A percentile compares a stretch with the other conserved stretches of the same genome.
Evolutionary conservation across 805 yeast species (phyloP).

Genomic region (Candida verbasci): DNA sequence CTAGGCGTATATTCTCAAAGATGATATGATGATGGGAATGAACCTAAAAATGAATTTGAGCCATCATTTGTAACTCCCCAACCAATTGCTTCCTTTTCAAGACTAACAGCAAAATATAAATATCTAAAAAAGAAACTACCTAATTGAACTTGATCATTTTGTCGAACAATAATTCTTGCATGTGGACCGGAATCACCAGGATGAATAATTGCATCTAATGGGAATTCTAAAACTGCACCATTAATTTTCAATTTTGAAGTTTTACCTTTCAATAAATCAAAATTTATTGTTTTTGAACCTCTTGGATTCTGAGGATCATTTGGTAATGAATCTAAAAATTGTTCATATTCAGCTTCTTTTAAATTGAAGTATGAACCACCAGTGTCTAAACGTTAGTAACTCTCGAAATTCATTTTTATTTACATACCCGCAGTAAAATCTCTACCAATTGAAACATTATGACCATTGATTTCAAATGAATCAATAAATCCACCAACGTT

Average conservation of each 20-base stretch:
- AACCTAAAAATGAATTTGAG: too few species aligned
- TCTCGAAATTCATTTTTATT: background rate
- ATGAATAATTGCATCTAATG: background rate
- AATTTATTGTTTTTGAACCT: slow-evolving; percentile 1
- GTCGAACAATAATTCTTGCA: background rate
- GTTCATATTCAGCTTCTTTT: background rate
- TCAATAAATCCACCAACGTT: background rate
- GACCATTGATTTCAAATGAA: background rate
- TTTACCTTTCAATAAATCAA: background rate
- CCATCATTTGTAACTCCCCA: too few species aligned
- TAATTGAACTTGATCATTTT: slow-evolving; percentile 1
- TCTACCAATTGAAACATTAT: background rate
- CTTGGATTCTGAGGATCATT: slow-evolving; percentile 1
- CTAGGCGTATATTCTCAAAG: too few species aligned
- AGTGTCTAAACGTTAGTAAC: slow-evolving; percentile 3
- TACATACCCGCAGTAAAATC: background rate
- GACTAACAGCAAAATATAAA: slow-evolving; percentile 2
- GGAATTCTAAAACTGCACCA: background rate
- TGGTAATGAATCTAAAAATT: slow-evolving; percentile 1
- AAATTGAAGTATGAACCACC: background rate
- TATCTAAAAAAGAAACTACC: slow-evolving; percentile 4
- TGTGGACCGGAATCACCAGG: background rate
- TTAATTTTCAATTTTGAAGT: background rate
- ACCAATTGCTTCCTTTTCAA: too few species aligned
- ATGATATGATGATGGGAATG: too few species aligned